Percentiles rank a stretch among this genome's conserved stretches.
Evolutionary conservation across 495 filamentous ascomycete genomes (phyloP).

Genomic region (Hyphodiscus hymeniophilus): DNA sequence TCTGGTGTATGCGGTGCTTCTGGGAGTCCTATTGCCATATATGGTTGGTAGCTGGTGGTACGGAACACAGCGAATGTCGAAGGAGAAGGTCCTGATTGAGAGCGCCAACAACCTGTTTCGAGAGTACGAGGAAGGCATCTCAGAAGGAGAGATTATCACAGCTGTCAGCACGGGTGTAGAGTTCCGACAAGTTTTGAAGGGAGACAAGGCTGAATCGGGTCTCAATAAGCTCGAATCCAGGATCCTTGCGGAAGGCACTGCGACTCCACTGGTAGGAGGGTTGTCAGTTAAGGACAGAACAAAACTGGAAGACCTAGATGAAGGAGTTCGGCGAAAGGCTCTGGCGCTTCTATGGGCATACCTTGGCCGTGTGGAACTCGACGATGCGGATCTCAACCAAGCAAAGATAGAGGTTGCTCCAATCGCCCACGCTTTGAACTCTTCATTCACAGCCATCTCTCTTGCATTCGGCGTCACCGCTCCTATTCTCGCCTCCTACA

Average conservation of each 20-base stretch:
- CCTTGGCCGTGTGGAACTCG: slow-evolving; percentile 70
- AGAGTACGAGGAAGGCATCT: slow-evolving; percentile 77
- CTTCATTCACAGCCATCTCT: slow-evolving; percentile 78
- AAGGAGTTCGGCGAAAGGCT: slow-evolving; percentile 69
- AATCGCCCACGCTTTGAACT: slow-evolving; percentile 72
- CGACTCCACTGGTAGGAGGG: slow-evolving; percentile 41
- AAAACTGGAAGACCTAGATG: slow-evolving; percentile 59
- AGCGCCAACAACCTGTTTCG: slow-evolving; percentile 90
- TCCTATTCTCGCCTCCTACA: slow-evolving; percentile 77
- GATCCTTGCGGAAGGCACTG: slow-evolving; percentile 51
- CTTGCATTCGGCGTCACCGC: slow-evolving; percentile 79
- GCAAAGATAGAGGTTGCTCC: slow-evolving; percentile 75
- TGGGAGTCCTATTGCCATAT: slow-evolving; percentile 87
- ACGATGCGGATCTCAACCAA: slow-evolving; percentile 61
- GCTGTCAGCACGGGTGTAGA: slow-evolving; percentile 79
- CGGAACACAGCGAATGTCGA: slow-evolving; percentile 82
- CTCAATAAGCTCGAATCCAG: slow-evolving; percentile 74
- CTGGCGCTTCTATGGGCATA: slow-evolving; percentile 91
- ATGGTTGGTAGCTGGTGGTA: slow-evolving; percentile 98
- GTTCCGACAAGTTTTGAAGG: slow-evolving; percentile 57
- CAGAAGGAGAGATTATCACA: slow-evolving; percentile 68
- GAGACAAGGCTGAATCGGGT: slow-evolving; percentile 64
- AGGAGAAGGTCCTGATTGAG: slow-evolving; percentile 82
- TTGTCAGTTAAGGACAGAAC: slow-evolving; percentile 63
- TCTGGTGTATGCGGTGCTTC: slow-evolving; percentile 73